These are phyloP conservation scores for Taiwanofungus camphoratus DNA, from an alignment of 1,284 basidiomycete genomes.

Conservation along the genomic window DNA sequence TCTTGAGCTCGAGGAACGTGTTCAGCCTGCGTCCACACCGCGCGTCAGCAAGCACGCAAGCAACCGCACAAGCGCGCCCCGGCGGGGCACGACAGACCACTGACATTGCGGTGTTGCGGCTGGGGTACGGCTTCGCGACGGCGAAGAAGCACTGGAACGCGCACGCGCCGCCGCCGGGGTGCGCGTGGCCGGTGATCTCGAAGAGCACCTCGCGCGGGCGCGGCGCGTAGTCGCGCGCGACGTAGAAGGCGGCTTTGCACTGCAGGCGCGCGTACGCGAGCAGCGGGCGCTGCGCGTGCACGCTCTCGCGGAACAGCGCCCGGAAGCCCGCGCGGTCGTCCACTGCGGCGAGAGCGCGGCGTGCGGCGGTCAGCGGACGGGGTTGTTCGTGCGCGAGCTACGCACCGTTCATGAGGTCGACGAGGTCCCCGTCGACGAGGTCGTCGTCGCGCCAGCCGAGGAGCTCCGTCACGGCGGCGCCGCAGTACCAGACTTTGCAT, in stretches of 20 bases:
- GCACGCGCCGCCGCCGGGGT: constrained; percentile 29
- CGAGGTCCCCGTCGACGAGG: constrained; percentile 60
- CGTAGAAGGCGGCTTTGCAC: constrained; percentile 34
- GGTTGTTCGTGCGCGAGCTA: too few species aligned
- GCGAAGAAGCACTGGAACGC: constrained; percentile 58
- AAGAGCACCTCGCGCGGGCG: constrained; percentile 53
- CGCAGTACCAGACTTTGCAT: constrained; percentile 65
- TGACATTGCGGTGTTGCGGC: constrained; percentile 65
- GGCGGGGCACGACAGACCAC: constrained; percentile 19
- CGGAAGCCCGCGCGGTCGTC: constrained; percentile 59
- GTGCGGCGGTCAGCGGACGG: too few species aligned
- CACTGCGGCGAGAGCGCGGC: constrained; percentile 38
- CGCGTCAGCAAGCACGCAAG: not conserved
- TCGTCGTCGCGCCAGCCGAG: constrained; percentile 74
- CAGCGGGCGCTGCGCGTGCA: constrained; percentile 43
- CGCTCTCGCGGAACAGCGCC: constrained; percentile 47
- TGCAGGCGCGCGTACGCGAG: constrained; percentile 61
- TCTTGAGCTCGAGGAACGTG: constrained; percentile 72
- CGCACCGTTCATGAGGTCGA: constrained; percentile 62
- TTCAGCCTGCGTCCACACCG: constrained; percentile 57
- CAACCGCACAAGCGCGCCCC: not conserved
- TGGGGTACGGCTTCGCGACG: constrained; percentile 73
- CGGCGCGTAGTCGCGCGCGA: constrained; percentile 19
- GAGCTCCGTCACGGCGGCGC: constrained; percentile 61
- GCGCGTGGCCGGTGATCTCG: constrained; percentile 67